These are phyloP conservation scores for Fusarium buxicola DNA, from an alignment of 2,329 filamentous ascomycete genomes.

Conservation along the genomic window DNA sequence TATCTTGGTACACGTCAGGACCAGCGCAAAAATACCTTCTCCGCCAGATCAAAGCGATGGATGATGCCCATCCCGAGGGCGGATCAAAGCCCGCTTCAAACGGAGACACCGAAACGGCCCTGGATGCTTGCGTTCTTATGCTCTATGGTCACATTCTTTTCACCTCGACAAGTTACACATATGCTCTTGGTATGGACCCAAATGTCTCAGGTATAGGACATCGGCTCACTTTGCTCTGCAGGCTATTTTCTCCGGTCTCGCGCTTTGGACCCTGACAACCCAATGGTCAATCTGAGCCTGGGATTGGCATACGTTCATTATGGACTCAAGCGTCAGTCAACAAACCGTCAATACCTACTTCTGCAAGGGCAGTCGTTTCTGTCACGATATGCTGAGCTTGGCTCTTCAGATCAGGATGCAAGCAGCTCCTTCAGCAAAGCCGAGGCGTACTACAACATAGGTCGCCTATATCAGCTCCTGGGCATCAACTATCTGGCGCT, in stretches of 20 bases:
- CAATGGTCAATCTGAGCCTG: slow-evolving; percentile 83
- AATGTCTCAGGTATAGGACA: background rate
- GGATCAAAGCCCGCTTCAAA: slow-evolving; percentile 20
- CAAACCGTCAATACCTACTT: slow-evolving; percentile 89
- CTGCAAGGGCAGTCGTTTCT: slow-evolving; percentile 88
- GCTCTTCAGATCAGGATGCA: background rate
- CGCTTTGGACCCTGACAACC: slow-evolving; percentile 79
- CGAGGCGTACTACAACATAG: slow-evolving; percentile 55
- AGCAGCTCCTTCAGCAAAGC: slow-evolving; percentile 32
- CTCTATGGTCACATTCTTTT: slow-evolving; percentile 93
- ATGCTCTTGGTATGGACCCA: slow-evolving; percentile 74
- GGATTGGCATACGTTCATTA: slow-evolving; percentile 89
- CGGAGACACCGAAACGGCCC: slow-evolving; percentile 38
- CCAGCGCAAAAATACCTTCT: slow-evolving; percentile 91
- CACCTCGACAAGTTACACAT: slow-evolving; percentile 83
- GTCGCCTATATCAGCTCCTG: slow-evolving; percentile 53
- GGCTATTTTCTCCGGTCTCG: slow-evolving; percentile 86
- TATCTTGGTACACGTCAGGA: slow-evolving; percentile 81
- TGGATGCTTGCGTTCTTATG: slow-evolving; percentile 86
- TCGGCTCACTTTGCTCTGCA: slow-evolving; percentile 43
- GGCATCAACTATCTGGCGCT: slow-evolving; percentile 68
- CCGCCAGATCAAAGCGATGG: slow-evolving; percentile 90
- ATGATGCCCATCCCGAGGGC: slow-evolving; percentile 64
- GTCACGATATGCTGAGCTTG: slow-evolving; percentile 51
- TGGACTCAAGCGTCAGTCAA: slow-evolving; percentile 86